Evolutionary conservation across 164 flowering plant species (phyloP), one percentile per base, ranked within the genome.

Genomic region (Piper longum): DNA sequence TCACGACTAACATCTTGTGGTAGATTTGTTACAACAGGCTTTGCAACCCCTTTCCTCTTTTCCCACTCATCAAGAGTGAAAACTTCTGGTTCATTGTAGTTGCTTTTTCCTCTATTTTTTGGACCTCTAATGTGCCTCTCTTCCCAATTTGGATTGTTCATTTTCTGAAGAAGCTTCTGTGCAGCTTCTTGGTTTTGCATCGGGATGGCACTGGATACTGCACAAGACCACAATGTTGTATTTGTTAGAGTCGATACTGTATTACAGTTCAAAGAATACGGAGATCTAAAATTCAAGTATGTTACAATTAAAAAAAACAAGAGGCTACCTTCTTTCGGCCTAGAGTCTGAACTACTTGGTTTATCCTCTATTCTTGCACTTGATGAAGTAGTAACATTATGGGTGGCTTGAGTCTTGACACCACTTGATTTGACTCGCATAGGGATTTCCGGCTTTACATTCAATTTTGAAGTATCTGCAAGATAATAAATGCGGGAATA

Each of bases 171-270:
- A 41, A 93, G 91, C 66, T 89, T 88, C 58, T 88, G 97, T 7
- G 97, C 78, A 68, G 96, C 98, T 39, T 84, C 97, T 79, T 93
- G 98, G 70, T 93, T 93, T 70, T 89, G 97, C 70, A 89, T 77
- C 64, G 97, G 97, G 16, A 74, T 80, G 63, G 84, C 71, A 70
- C 88, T 97, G 17, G 70, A 76, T 43, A 83, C 98, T 88, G 74
- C 54, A 39, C 52, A 48, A 5, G 12, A 48, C 11, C 52, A 48
- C 9, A 48, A 48, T 48, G 2, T 26, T 7, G 39, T 26, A 18
- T 13, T 26, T 7, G 60, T 11, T 11, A 57, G 42, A 26, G 14
- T 7, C 36, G 7, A 57, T 26, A 11, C 41, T 3, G 36, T 5
- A 12, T 13, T 36, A 26, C 36, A 0, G 41, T 0, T 36, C 2